phyloP scores from a whole-genome alignment of 129 eudicot species.

The Calendula officinalis region DNA sequence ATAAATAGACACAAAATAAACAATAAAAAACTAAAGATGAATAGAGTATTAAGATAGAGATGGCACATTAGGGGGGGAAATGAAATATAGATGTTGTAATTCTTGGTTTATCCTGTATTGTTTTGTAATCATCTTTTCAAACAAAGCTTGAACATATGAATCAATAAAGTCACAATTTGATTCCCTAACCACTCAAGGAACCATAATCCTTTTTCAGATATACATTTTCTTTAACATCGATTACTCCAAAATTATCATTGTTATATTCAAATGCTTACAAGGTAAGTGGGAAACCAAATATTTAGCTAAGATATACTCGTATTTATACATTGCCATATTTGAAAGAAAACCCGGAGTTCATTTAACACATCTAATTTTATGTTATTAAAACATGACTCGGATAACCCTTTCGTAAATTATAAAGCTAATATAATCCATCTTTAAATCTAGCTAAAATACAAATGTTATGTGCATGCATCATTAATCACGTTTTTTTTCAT shows the following conservation, averaged over 20 bases:
- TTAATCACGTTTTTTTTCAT: too few relatives aligned
- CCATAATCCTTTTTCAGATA: slow-evolving; percentile 7
- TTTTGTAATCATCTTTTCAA: slow-evolving; percentile 22
- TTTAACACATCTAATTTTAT: too few relatives aligned
- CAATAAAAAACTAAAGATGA: neutral
- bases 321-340: too few relatives aligned
- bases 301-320: too few relatives aligned
- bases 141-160: slow-evolving; percentile 19
- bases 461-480: too few relatives aligned
- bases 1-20: neutral
- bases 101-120: slow-evolving; percentile 18
- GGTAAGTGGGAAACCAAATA: neutral
- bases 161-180: slow-evolving; percentile 16
- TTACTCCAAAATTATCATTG: slow-evolving; percentile 27
- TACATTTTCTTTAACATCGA: slow-evolving; percentile 20
- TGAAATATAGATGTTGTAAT: neutral
- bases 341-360: too few relatives aligned
- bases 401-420: too few relatives aligned
- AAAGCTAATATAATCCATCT: too few relatives aligned
- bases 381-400: too few relatives aligned
- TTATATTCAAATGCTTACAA: slow-evolving; percentile 4
- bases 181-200: slow-evolving; percentile 26
- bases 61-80: neutral
- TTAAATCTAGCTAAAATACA: too few relatives aligned
- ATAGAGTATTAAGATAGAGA: too few relatives aligned